Percentiles rank a stretch among this genome's conserved stretches.
Evolutionary conservation across 495 filamentous ascomycete genomes (phyloP).

Genomic region (Penicillium fimorum): DNA sequence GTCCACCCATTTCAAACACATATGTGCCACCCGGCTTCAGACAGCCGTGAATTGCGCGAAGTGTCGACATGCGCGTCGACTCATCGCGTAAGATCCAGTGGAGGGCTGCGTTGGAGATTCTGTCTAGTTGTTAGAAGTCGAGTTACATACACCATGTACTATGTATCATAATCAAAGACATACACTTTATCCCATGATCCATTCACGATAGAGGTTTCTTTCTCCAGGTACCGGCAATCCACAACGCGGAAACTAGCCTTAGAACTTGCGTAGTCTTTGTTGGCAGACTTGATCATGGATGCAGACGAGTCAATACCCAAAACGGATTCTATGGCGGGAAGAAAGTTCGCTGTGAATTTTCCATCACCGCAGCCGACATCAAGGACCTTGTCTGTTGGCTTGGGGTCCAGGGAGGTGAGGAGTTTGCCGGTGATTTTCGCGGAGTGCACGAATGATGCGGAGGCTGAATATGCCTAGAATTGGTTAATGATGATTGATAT

Average conservation of each 20-base stretch:
- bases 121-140: conserved; percentile 9
- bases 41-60: conserved; percentile 47
- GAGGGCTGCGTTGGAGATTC: conserved; percentile 71
- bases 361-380: conserved; percentile 80
- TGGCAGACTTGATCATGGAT: conserved; percentile 62
- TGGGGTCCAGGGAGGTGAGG: conserved; percentile 61
- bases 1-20: conserved; percentile 72
- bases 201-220: conserved; percentile 29
- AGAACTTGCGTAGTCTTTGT: conserved; percentile 30
- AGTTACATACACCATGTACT: not conserved
- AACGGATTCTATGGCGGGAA: conserved; percentile 45
- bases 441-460: conserved; percentile 65
- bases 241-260: conserved; percentile 40
- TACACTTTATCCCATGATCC: conserved; percentile 56
- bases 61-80: conserved; percentile 31
- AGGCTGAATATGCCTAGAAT: conserved; percentile 58
- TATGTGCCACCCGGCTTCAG: conserved; percentile 60
- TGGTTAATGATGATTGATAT: not conserved
- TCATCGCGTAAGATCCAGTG: conserved; percentile 69
- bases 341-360: conserved; percentile 58
- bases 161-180: not conserved
- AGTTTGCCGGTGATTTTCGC: conserved; percentile 63
- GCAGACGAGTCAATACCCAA: conserved; percentile 65
- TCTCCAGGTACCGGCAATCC: conserved; percentile 47
- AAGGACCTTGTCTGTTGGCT: conserved; percentile 58